Evolutionary conservation across 2,329 filamentous ascomycete species (phyloP), one percentile per base, ranked within the genome.

Genomic region (Ophioceras dolichostomum): DNA sequence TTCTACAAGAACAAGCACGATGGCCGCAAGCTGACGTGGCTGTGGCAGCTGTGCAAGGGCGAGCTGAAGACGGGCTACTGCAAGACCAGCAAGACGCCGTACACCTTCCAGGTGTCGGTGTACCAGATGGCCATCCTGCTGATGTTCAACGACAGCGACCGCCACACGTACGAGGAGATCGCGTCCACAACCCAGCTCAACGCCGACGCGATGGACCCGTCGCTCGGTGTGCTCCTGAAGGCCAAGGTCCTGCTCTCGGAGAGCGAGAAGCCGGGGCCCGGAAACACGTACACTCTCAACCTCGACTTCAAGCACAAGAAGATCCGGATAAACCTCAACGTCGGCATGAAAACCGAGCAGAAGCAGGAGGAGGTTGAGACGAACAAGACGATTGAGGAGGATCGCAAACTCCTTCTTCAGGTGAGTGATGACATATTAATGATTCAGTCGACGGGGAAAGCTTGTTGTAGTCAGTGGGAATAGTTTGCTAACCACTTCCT

Each of bases 321-420:
- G 70, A 79, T 95, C 49, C 87, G 94, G 53, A 80, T 96, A 50
- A 98, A 98, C 54, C 68, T 98, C 38, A 98, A 98, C 59, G 80
- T 96, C 38, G 82, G 79, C 40, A 88, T 94, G 62, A 89, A 94
- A 64, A 83, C 87, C 24, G 93, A 98, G 62, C 81, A 89, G 54
- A 96, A 95, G 70, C 84, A 91, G 45, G 91, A 98, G 59, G 83
- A 87, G 46, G 88, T 86, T 43, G 91, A 98, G 56, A 98, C 91
- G 6, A 94, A 96, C 68, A 98, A 98, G 76, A 96, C 87, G 3
- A 95, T 98, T 49, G 91, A 98, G 65, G 91, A 98, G 61, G 91
- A 98, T 58, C 76, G 91, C 43, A 96, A 96, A 63, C 69, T 98
- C 43, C 74, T 98, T 41, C 83, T 96, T 56, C 91, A 98, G 79